phyloP scores from a whole-genome alignment of 1,284 basidiomycete species.

The Trichosporon asahii region DNA sequence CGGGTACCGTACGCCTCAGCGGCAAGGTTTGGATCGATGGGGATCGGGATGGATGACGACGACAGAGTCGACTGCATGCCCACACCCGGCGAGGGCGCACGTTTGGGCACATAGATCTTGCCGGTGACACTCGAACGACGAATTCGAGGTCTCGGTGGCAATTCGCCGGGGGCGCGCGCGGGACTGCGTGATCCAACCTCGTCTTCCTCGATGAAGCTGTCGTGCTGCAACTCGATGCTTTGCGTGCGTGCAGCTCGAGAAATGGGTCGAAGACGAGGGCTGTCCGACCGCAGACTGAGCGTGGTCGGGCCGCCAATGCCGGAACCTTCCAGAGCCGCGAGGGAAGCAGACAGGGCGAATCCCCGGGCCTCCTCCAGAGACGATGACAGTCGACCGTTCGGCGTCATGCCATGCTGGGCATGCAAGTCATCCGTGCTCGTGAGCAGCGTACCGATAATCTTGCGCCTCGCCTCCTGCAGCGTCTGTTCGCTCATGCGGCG shows the following conservation, averaged over 20 bases:
- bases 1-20: neutral
- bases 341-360: slow-evolving; percentile 34
- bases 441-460: slow-evolving; percentile 40
- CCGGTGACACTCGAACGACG: slow-evolving; percentile 29
- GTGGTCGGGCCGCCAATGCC: neutral
- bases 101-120: slow-evolving; percentile 41
- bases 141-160: slow-evolving; percentile 24
- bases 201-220: slow-evolving; percentile 31
- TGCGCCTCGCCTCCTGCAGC: slow-evolving; percentile 43
- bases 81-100: slow-evolving; percentile 31
- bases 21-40: slow-evolving; percentile 10
- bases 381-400: neutral
- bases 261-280: slow-evolving; percentile 17
- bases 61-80: neutral
- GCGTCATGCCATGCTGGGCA: slow-evolving; percentile 8
- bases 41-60: neutral
- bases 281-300: slow-evolving; percentile 14
- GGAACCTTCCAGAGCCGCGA: slow-evolving; percentile 41
- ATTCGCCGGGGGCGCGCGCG: slow-evolving; percentile 12
- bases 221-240: slow-evolving; percentile 29
- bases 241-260: slow-evolving; percentile 16
- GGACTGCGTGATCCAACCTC: slow-evolving; percentile 16
- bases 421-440: slow-evolving; percentile 33
- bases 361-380: slow-evolving; percentile 30
- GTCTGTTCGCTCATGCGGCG: slow-evolving; percentile 41